A percentile compares a stretch with the other conserved stretches of the same genome.
Conservation (phyloP, 306 rosid genomes). For the Lathyrus aphaca region DNA sequence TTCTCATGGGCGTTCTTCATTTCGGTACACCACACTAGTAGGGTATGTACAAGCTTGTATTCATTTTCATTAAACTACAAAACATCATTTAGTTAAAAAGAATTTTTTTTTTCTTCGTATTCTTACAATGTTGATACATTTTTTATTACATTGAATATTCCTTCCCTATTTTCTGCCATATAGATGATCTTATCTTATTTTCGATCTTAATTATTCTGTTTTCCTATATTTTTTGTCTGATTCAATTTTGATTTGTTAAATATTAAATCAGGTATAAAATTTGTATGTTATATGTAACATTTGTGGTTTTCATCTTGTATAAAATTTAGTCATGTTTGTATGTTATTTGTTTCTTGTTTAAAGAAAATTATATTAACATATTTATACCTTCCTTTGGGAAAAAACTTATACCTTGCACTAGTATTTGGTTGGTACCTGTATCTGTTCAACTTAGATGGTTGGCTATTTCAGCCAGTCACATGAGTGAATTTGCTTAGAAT, state of each 20-base stretch:
- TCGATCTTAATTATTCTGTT: neutral
- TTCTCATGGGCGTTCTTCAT: neutral
- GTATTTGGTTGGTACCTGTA: neutral
- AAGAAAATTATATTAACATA: neutral
- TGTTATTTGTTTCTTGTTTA: neutral
- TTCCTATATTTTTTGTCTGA: neutral
- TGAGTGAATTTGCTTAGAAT: constrained; percentile 1
- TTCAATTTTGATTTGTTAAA: too few species aligned
- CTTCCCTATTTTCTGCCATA: neutral
- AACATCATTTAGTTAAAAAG: neutral
- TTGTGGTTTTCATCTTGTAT: neutral
- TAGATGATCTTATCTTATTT: neutral
- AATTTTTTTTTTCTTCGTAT: too few species aligned
- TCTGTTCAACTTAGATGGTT: neutral
- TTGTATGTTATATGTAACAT: too few species aligned
- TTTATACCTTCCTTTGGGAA: neutral
- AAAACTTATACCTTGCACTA: neutral
- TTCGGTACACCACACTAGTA: neutral
- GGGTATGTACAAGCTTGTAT: neutral
- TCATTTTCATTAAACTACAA: too few species aligned
- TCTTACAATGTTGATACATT: too few species aligned
- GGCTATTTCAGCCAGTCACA: neutral
- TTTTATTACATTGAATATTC: too few species aligned
- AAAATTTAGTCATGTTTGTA: too few species aligned
- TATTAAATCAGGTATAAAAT: too few species aligned